These are phyloP conservation scores for Forsythia viridissima DNA, from an alignment of 257 asterid species.

Conservation along the genomic window DNA sequence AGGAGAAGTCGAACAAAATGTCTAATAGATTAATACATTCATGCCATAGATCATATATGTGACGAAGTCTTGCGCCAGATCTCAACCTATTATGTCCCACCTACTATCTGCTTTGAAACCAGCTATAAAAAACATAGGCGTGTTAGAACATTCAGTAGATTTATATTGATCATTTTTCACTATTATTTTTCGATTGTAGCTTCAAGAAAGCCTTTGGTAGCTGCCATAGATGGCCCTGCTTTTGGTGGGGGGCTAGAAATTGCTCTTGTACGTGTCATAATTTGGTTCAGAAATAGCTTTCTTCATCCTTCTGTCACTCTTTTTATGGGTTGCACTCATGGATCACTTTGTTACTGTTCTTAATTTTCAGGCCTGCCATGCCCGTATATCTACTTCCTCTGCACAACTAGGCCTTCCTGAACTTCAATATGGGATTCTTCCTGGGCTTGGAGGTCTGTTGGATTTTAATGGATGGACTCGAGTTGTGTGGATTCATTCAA, in stretches of 20 bases:
- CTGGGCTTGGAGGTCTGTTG: slow-evolving; percentile 58
- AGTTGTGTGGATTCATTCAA: neutral
- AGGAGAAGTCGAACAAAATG: neutral
- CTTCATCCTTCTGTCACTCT: neutral
- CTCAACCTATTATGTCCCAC: neutral
- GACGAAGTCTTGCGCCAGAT: neutral
- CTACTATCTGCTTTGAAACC: neutral
- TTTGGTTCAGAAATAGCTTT: slow-evolving; percentile 7
- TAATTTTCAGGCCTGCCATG: slow-evolving; percentile 56
- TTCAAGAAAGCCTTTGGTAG: slow-evolving; percentile 60
- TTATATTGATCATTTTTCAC: neutral
- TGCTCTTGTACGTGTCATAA: slow-evolving; percentile 51
- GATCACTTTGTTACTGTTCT: neutral
- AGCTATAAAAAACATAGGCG: neutral
- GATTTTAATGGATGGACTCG: neutral
- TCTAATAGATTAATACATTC: neutral
- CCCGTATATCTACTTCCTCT: slow-evolving; percentile 53
- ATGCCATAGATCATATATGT: neutral
- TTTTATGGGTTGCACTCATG: neutral
- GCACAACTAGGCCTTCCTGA: slow-evolving; percentile 61
- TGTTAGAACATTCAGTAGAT: neutral
- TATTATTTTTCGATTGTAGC: slow-evolving; percentile 33
- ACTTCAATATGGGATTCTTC: slow-evolving; percentile 57
- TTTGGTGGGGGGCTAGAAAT: slow-evolving; percentile 72
- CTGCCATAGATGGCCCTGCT: slow-evolving; percentile 68